Percentiles rank a stretch among this genome's conserved stretches.
Conservation (phyloP, 495 filamentous ascomycete genomes). For the Mytilinidion resinicola region DNA sequence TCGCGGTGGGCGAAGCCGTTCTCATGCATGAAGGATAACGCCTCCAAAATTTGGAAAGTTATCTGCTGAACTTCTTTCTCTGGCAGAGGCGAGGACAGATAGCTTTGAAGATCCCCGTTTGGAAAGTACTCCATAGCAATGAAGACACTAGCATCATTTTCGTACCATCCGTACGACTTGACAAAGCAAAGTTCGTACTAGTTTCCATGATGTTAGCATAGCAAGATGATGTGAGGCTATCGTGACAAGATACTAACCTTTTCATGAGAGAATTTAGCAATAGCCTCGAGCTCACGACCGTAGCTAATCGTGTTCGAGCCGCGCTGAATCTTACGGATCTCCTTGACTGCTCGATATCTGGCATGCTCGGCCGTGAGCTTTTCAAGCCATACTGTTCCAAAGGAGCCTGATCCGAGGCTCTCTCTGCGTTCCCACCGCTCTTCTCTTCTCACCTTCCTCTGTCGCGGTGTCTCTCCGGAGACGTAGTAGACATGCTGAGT, state of each 20-base stretch:
- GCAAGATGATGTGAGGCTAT: no score
- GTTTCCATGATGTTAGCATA: no score
- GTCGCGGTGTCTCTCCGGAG: slow-evolving; percentile 10
- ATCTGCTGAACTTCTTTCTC: slow-evolving; percentile 15
- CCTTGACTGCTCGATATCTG: slow-evolving; percentile 20
- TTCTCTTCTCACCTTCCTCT: slow-evolving; percentile 7
- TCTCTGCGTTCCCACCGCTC: slow-evolving; percentile 9
- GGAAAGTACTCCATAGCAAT: slow-evolving; percentile 45
- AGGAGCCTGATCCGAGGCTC: slow-evolving; percentile 14
- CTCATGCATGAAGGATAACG: slow-evolving; percentile 23
- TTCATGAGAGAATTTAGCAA: slow-evolving; percentile 29
- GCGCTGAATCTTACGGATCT: slow-evolving; percentile 6
- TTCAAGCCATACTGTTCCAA: slow-evolving; percentile 21
- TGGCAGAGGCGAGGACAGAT: slow-evolving; percentile 6
- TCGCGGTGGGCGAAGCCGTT: slow-evolving; percentile 32
- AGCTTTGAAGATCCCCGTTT: slow-evolving; percentile 22
- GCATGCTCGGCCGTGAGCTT: not conserved
- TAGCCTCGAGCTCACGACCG: slow-evolving; percentile 20
- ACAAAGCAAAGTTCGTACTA: slow-evolving; percentile 27
- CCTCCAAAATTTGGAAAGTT: slow-evolving; percentile 19
- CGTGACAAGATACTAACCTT: not conserved
- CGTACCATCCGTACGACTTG: slow-evolving; percentile 40
- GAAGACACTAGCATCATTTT: slow-evolving; percentile 28
- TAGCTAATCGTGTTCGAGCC: slow-evolving; percentile 13
- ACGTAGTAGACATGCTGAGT: slow-evolving; percentile 27